Evolutionary conservation across 192 early-diverging fungal genomes (phyloP).

Genomic region (Bifiguratus adelaidae): DNA sequence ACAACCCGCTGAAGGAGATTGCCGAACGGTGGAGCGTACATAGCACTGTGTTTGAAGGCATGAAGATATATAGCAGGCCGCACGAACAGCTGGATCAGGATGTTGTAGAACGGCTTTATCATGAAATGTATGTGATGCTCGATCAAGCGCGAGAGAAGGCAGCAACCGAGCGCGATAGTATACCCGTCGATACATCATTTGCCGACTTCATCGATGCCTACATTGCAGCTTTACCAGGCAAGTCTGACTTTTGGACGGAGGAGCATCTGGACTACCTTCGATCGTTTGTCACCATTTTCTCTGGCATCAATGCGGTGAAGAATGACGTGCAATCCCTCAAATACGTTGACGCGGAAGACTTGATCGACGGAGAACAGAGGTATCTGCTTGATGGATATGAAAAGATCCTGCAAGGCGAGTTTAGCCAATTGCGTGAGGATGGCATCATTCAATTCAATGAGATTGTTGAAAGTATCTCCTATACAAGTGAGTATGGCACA

Average conservation of each 20-base stretch:
- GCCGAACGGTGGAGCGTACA: no score
- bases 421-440: constrained; percentile 4
- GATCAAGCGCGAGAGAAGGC: constrained; percentile 13
- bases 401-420: constrained; percentile 12
- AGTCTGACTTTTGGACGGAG: constrained; percentile 6
- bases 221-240: constrained; percentile 8
- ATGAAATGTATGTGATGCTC: constrained; percentile 12
- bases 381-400: constrained; percentile 18
- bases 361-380: constrained; percentile 19
- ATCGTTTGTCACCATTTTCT: constrained; percentile 10
- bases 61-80: no score
- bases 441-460: constrained; percentile 9
- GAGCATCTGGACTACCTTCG: neutral
- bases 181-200: constrained; percentile 9
- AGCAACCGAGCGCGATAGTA: constrained; percentile 4
- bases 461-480: constrained; percentile 17
- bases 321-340: constrained; percentile 13
- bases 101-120: no score
- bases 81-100: no score
- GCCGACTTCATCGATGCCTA: constrained; percentile 8
- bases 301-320: constrained; percentile 19
- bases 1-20: constrained; percentile 8
- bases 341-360: constrained; percentile 20
- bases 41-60: no score
- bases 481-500: constrained; percentile 22